These are phyloP conservation scores for Beauveria asiatica DNA, from an alignment of 2,329 filamentous ascomycete genomes.

Conservation along the genomic window DNA sequence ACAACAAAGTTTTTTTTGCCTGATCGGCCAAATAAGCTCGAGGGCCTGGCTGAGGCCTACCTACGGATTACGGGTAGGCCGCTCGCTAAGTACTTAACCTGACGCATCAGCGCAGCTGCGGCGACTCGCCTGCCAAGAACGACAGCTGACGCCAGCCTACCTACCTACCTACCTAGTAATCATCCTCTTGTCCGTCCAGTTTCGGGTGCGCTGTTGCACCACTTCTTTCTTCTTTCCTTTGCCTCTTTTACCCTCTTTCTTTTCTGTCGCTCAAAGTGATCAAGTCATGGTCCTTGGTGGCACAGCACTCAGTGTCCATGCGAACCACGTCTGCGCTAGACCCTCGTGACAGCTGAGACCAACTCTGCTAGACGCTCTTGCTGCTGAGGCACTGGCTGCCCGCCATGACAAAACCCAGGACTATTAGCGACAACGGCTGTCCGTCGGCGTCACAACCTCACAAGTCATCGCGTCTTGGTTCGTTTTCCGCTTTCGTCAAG, in stretches of 20 bases:
- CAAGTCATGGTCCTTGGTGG: neutral
- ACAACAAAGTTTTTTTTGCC: neutral
- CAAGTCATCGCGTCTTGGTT: conserved; percentile 4
- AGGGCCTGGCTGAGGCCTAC: neutral
- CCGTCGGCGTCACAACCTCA: neutral
- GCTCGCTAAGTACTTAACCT: too few relatives aligned
- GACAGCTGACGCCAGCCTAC: neutral
- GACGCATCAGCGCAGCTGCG: neutral
- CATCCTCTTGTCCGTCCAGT: neutral
- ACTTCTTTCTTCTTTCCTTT: neutral
- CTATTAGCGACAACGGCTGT: conserved; percentile 7
- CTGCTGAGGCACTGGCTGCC: neutral
- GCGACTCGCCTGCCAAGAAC: conserved; percentile 2
- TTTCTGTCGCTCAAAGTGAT: neutral
- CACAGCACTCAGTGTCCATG: neutral
- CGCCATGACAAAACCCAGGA: conserved; percentile 4
- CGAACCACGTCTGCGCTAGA: neutral
- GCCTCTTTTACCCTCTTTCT: neutral
- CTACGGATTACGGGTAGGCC: too few relatives aligned
- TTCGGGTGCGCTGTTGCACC: neutral
- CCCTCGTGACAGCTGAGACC: neutral
- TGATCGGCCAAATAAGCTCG: neutral
- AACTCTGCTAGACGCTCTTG: neutral
- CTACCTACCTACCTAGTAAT: too few relatives aligned
- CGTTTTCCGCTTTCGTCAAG: conserved; percentile 1